These are phyloP conservation scores for Cystobasidium ongulense DNA, from an alignment of 768 basidiomycete species.

Conservation along the genomic window DNA sequence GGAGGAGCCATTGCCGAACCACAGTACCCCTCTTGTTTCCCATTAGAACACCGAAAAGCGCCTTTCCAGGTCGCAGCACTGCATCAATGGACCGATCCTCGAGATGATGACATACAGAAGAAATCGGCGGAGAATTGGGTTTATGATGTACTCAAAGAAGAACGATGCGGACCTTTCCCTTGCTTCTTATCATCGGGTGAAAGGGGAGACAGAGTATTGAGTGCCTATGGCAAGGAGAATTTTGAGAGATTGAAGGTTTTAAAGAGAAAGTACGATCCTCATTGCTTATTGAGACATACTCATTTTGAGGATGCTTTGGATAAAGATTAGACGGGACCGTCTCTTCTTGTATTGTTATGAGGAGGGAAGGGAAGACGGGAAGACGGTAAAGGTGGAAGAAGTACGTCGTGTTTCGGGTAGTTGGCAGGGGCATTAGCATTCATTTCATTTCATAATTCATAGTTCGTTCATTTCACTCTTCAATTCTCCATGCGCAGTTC, in stretches of 20 bases:
- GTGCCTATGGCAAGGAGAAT: conserved; percentile 17
- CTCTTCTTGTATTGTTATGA: too few relatives aligned
- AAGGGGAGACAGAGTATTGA: background rate
- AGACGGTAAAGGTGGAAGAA: too few relatives aligned
- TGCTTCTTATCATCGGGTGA: conserved; percentile 29
- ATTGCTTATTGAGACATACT: conserved; percentile 3
- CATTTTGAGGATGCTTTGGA: conserved; percentile 19
- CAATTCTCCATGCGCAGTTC: too few relatives aligned
- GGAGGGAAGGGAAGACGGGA: too few relatives aligned
- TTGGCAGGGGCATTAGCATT: too few relatives aligned
- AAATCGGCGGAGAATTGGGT: conserved; percentile 12
- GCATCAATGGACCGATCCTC: conserved; percentile 21
- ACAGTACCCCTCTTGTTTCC: conserved; percentile 43
- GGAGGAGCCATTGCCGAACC: conserved; percentile 66
- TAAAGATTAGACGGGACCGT: background rate
- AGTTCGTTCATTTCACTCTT: too few relatives aligned
- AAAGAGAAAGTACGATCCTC: conserved; percentile 17
- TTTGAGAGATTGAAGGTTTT: conserved; percentile 10
- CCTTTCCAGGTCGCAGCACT: conserved; percentile 31
- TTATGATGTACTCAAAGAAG: background rate
- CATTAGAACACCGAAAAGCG: conserved; percentile 2
- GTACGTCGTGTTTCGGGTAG: too few relatives aligned
- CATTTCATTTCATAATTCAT: too few relatives aligned
- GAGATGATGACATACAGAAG: conserved; percentile 1
- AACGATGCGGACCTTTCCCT: conserved; percentile 18